Percentiles rank a stretch among this genome's conserved stretches.
These are phyloP conservation scores for Lasiosphaeria miniovina DNA, from an alignment of 495 filamentous ascomycete genomes.

Conservation along the genomic window DNA sequence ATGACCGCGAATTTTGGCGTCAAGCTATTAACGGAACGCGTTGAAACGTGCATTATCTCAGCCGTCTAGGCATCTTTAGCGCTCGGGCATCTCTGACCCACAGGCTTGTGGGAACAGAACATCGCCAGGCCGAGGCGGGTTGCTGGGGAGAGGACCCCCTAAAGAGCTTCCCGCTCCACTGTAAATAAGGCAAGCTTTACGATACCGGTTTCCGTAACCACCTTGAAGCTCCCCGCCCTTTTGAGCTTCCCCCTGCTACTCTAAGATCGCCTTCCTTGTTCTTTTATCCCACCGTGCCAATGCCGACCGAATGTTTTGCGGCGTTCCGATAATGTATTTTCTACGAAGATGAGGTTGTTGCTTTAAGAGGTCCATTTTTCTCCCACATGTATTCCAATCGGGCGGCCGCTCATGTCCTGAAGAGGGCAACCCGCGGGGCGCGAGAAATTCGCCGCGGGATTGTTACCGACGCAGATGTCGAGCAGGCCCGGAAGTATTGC, in stretches of 20 bases:
- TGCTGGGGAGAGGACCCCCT: no score
- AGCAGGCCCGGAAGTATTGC: constrained; percentile 49
- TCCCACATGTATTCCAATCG: constrained; percentile 21
- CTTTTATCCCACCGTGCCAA: not conserved
- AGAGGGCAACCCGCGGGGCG: constrained; percentile 11
- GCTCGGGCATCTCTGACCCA: no score
- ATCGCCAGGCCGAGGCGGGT: no score
- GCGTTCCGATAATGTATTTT: not conserved
- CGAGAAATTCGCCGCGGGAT: constrained; percentile 16
- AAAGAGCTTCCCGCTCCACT: no score
- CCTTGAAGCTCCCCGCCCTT: no score
- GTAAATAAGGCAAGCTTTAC: no score
- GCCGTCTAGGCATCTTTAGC: no score
- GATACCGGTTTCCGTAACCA: no score
- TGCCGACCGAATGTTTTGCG: not conserved
- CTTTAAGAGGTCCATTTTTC: not conserved
- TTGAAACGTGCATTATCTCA: not conserved
- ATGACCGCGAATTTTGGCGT: constrained; percentile 35
- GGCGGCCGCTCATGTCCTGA: constrained; percentile 19
- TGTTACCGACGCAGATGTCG: constrained; percentile 38
- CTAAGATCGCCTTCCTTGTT: no score
- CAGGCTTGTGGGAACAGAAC: no score
- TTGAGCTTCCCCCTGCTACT: not conserved
- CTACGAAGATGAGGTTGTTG: constrained; percentile 13
- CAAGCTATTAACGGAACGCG: constrained; percentile 30